Percentiles rank a stretch among this genome's conserved stretches.
Evolutionary conservation across 441 rosid genomes (phyloP).

Genomic region (Dalechampia spathulata): DNA sequence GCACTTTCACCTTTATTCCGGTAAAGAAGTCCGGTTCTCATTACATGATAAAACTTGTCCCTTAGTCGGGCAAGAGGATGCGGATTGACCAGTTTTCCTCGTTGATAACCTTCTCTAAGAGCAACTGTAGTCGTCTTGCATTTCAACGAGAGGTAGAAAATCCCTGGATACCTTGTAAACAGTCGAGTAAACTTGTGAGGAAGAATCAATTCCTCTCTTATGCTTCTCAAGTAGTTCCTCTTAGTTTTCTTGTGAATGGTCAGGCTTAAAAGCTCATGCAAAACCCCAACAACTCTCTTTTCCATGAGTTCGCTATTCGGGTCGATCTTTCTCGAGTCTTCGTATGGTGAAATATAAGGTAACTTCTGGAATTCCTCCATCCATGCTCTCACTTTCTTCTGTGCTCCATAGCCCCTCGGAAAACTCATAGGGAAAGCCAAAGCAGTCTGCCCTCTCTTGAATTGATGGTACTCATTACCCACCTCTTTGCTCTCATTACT

Average conservation of each 20-base stretch:
- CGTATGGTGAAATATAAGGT: slow-evolving; percentile 92
- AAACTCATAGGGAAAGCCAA: slow-evolving; percentile 80
- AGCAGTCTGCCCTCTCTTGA: slow-evolving; percentile 63
- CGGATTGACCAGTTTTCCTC: slow-evolving; percentile 70
- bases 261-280: slow-evolving; percentile 84
- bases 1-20: slow-evolving; percentile 54
- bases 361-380: slow-evolving; percentile 96
- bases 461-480: slow-evolving; percentile 55
- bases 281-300: slow-evolving; percentile 83
- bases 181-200: slow-evolving; percentile 85
- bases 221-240: slow-evolving; percentile 85
- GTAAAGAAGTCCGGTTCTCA: slow-evolving; percentile 86
- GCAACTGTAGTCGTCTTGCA: slow-evolving; percentile 90
- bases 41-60: slow-evolving; percentile 72
- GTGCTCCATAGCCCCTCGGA: slow-evolving; percentile 86
- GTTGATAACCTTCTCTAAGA: slow-evolving; percentile 77
- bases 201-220: slow-evolving; percentile 74
- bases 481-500: slow-evolving; percentile 38
- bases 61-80: slow-evolving; percentile 72
- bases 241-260: slow-evolving; percentile 94
- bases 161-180: slow-evolving; percentile 91
- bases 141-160: slow-evolving; percentile 88
- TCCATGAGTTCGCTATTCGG: slow-evolving; percentile 89
- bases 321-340: slow-evolving; percentile 64
- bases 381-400: slow-evolving; percentile 87